These are phyloP conservation scores for Chiua sp. DNA, from an alignment of 1,284 basidiomycete genomes.

Conservation along the genomic window DNA sequence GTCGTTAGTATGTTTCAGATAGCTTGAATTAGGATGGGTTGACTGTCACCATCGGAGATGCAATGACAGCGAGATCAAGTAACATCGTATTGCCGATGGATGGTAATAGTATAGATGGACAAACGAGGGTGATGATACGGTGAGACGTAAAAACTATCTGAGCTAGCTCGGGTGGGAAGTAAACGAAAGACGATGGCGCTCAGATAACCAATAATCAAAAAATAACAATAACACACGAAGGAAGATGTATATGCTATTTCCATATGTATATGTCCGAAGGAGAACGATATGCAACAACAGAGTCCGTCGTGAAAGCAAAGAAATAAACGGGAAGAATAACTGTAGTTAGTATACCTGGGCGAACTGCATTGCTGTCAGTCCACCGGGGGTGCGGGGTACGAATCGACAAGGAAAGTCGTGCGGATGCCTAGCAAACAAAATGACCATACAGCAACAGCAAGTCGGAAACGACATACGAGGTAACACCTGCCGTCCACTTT, in stretches of 20 bases:
- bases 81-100: neutral
- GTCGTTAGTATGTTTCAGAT: neutral
- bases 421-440: constrained; percentile 23
- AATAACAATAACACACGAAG: neutral
- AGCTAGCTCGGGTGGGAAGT: neutral
- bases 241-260: neutral
- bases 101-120: neutral
- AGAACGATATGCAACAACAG: neutral
- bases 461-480: constrained; percentile 25
- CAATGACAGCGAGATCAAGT: neutral
- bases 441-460: no score
- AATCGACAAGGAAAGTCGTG: constrained; percentile 31
- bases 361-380: constrained; percentile 25
- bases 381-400: constrained; percentile 25
- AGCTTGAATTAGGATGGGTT: neutral
- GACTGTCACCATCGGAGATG: no score
- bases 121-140: neutral
- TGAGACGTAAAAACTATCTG: neutral
- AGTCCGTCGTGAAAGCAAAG: neutral
- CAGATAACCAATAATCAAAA: neutral
- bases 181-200: neutral
- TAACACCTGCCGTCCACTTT: constrained; percentile 31
- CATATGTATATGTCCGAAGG: neutral
- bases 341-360: constrained; percentile 21
- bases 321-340: neutral